These are phyloP conservation scores for Pleoardoris graminearum DNA, from an alignment of 2,329 filamentous ascomycete species.

Conservation along the genomic window DNA sequence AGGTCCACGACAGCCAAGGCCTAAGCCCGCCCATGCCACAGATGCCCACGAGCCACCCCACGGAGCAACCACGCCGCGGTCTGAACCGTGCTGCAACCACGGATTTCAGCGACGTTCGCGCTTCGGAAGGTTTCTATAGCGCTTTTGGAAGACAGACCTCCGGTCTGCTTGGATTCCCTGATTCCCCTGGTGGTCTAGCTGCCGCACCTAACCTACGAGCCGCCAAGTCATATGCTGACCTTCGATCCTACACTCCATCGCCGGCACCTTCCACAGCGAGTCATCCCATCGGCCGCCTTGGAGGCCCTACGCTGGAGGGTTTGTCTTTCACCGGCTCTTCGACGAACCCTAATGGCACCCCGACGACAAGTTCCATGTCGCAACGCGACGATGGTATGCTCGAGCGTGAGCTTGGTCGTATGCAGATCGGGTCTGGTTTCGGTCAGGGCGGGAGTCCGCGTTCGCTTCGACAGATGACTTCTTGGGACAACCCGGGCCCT, in stretches of 20 bases:
- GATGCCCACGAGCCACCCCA: constrained; percentile 65
- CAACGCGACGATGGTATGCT: constrained; percentile 62
- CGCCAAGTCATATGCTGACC: constrained; percentile 94
- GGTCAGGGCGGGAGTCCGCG: constrained; percentile 59
- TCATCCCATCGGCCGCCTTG: constrained; percentile 71
- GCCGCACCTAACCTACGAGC: constrained; percentile 81
- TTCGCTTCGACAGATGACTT: constrained; percentile 62
- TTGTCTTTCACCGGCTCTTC: constrained; percentile 60
- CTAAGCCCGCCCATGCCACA: constrained; percentile 66
- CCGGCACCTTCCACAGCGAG: constrained; percentile 87
- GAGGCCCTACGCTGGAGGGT: constrained; percentile 54
- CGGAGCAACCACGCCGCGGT: constrained; percentile 78
- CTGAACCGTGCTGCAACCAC: constrained; percentile 95
- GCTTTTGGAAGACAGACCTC: constrained; percentile 79
- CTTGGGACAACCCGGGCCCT: constrained; percentile 63
- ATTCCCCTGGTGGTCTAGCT: constrained; percentile 68
- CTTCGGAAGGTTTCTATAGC: constrained; percentile 73
- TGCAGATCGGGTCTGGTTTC: constrained; percentile 60
- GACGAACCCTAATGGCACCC: constrained; percentile 68
- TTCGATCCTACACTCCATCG: constrained; percentile 93
- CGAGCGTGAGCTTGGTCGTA: constrained; percentile 64
- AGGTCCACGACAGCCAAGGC: constrained; percentile 62
- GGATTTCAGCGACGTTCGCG: constrained; percentile 84
- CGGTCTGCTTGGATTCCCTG: constrained; percentile 77
- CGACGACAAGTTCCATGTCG: constrained; percentile 56